Base-by-base conservation (phyloP, 2,329 filamentous ascomycete species). In the Podosphaera aphanis region DNA sequence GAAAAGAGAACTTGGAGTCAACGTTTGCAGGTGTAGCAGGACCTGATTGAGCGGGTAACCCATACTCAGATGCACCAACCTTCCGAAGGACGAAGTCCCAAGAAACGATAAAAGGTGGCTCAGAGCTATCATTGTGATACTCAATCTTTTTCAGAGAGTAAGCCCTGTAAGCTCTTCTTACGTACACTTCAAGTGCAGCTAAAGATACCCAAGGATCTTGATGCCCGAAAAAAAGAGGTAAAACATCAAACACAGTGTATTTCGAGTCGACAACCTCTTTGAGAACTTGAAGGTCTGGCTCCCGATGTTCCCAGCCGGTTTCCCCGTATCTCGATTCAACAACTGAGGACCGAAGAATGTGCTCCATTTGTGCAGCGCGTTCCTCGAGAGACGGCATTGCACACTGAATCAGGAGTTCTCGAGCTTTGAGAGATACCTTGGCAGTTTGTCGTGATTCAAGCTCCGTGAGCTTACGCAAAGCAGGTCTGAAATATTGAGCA, bases 211-310 rank as follows among this genome's bases (percentile, higher is more conserved):
- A 95, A 11, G 84, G 79, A 59, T 98, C 90, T 37, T 83, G 74
- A 63, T 98, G 85, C 29, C 78, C 82, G 60, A 98, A 98, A 74
- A 98, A 98, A 48, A 84, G 77, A 6, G 88, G 82, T 53, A 98
- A 65, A 16, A 98, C 90, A 59, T 98, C 90, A 55, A 94, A 93
- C 52, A 98, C 90, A 37, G 88, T 95, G 68, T 92, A 95, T 66
- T 93, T 93, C 46, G 90, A 95, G 63, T 98, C 90, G 45, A 98
- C 84, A 27, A 98, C 86, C 63, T 98, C 90, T 69, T 93, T 93
- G 65, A 98, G 79, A 52, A 93, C 70, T 19, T 92, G 81, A 46
- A 93, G 67, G 63, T 80, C 83, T 42, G 90, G 90, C 63, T 94
- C 83, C 53, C 90, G 74, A 66, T 98, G 90, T 52, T 94, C 88